Evolutionary conservation across 257 asterid genomes (phyloP), one percentile per base, ranked within the genome.

Genomic region (Jasminum sambac): DNA sequence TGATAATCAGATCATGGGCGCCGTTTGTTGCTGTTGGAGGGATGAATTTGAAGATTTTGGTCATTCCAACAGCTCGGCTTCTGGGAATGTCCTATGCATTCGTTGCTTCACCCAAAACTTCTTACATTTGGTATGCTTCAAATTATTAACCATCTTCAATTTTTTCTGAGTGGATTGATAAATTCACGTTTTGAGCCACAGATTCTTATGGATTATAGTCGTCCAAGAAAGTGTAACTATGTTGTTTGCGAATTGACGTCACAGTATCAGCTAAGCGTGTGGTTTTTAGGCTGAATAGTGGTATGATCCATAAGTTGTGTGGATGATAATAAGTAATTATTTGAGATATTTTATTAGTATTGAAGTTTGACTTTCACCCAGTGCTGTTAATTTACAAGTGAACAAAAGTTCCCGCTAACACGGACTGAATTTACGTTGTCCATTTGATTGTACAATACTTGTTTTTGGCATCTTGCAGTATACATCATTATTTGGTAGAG

Each of bases 21-120:
- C 91, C 72, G 76, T 79, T 42, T 93, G 96, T 83, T 93, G 97
- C 85, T 90, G 96, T 80, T 82, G 86, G 79, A 82, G 80, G 74
- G 88, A 81, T 67, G 97, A 89, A 5, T 93, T 76, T 30, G 97
- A 86, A 67, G 95, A 93, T 65, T 77, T 83, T 43, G 79, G 89
- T 50, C 81, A 82, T 79, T 90, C 90, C 14, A 87, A 87, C 81
- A 81, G 89, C 86, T 75, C 94, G 23, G 21, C 80, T 19, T 84
- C 82, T 78, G 79, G 92, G 79, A 86, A 85, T 75, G 89, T 96
- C 67, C 39, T 84, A 69, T 89, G 89, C 83, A 77, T 86, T 69
- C 91, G 90, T 58, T 90, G 84, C 78, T 85, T 86, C 64, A 57
- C 84, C 55, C 94, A 86, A 73, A 84, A 85, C 68, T 71, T 89